Conservation (phyloP, 2,329 filamentous ascomycete species). For the Apiospora malaysiana region DNA sequence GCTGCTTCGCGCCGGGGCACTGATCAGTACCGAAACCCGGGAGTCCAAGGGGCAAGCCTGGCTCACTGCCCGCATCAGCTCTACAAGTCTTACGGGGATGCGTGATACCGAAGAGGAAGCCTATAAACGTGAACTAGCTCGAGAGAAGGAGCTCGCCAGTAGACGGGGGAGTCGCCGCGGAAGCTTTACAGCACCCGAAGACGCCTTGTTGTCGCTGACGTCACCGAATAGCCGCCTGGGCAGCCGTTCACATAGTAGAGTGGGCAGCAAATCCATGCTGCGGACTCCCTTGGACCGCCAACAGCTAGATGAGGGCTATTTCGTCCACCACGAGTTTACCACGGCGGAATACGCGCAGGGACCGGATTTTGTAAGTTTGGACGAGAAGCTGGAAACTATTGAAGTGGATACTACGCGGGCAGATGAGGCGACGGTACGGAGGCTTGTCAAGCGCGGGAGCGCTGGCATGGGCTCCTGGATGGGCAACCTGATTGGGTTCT, state of each 20-base stretch:
- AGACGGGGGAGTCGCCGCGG: slow-evolving; percentile 54
- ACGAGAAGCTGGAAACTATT: slow-evolving; percentile 63
- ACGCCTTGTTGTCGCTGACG: slow-evolving; percentile 42
- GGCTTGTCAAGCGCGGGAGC: slow-evolving; percentile 60
- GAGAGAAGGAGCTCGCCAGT: slow-evolving; percentile 56
- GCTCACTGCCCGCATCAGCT: slow-evolving; percentile 69
- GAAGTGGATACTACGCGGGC: slow-evolving; percentile 56
- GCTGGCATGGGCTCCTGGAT: slow-evolving; percentile 64
- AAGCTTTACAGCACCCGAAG: slow-evolving; percentile 49
- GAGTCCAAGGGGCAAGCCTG: slow-evolving; percentile 74
- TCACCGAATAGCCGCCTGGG: slow-evolving; percentile 51
- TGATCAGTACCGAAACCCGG: slow-evolving; percentile 66
- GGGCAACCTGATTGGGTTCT: slow-evolving; percentile 63
- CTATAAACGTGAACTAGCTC: slow-evolving; percentile 56
- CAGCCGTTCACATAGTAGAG: slow-evolving; percentile 54
- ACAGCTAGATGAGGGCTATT: slow-evolving; percentile 47
- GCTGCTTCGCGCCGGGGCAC: slow-evolving; percentile 67
- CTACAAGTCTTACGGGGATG: slow-evolving; percentile 63
- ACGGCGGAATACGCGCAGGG: slow-evolving; percentile 49
- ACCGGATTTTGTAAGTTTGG: slow-evolving; percentile 68
- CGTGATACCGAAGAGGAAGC: slow-evolving; percentile 59
- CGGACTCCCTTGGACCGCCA: slow-evolving; percentile 51
- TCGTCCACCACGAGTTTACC: slow-evolving; percentile 38
- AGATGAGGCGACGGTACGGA: slow-evolving; percentile 64
- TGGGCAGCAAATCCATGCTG: slow-evolving; percentile 46